Base-by-base conservation (phyloP, 169 alveolate genomes). In the Besnoitia besnoiti region DNA sequence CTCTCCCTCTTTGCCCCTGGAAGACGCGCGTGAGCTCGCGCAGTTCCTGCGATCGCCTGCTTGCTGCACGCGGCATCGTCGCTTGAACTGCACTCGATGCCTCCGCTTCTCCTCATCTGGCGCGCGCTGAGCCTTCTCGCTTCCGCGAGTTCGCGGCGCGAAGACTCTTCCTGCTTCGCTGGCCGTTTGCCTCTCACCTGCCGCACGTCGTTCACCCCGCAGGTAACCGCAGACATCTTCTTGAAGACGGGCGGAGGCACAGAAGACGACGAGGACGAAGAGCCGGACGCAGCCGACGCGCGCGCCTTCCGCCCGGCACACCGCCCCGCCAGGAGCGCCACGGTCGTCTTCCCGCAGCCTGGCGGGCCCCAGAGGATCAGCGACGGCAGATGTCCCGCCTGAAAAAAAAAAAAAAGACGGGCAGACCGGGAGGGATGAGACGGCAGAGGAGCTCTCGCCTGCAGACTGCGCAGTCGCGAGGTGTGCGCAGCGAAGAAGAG, bases 291-390 rank as follows among this genome's bases (percentile, higher is more conserved):
- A 50, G 62, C 62, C 10, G 62, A 10, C 10, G 62, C 10, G 62
- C 30, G 62, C 12, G 7, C 10, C 24, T 16, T 4, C 5, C 40
- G 49, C 35, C 37, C 39, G 40, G 79, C 39, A 24, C 67, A 10
- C 67, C 90, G 90, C 24, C 90, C 61, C 33, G 73, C 51, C 10
- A 89, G 89, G 14, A 49, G 89, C 27, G 92, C 92, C 14, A 89
- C 8, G 37, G 92, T 75, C 76, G 92, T 89, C 76, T 89, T 89
- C 35, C 92, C 92, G 75, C 92, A 89, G 7, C 92, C 92, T 7
- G 92, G 92, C 21, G 92, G 92, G 8, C 92, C 92, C 92, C 92
- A 89, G 55, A 89, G 50, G 14, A 89, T 89, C 47, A 89, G 51
- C 79, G 77, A 88, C 4, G 80, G 77, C 30, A 85, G 8, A 12